These are phyloP conservation scores for Trichosporon faecale DNA, from an alignment of 1,284 basidiomycete genomes.

Conservation along the genomic window DNA sequence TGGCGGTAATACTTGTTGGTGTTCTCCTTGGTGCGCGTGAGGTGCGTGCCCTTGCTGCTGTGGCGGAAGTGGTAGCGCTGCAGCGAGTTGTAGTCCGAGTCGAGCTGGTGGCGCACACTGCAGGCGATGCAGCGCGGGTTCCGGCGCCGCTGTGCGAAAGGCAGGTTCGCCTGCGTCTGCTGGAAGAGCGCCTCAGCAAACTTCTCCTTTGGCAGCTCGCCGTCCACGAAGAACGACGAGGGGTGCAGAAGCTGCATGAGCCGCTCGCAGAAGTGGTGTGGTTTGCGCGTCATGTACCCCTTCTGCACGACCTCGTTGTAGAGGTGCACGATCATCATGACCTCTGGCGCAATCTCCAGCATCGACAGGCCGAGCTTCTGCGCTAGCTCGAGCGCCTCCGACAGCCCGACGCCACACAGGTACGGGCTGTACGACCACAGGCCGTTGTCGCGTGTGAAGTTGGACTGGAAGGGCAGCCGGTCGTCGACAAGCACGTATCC, in stretches of 20 bases:
- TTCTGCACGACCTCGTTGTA: background rate
- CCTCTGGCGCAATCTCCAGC: background rate
- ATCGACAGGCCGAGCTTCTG: background rate
- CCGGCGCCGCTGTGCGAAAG: background rate
- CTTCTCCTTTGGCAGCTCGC: background rate
- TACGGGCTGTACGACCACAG: constrained; percentile 5
- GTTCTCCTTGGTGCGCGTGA: background rate
- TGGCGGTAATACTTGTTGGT: background rate
- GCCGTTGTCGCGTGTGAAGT: background rate
- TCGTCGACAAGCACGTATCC: background rate
- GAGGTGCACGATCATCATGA: background rate
- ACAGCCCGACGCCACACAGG: constrained; percentile 7
- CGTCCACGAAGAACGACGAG: background rate
- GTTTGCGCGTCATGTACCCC: background rate
- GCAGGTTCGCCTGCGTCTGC: background rate
- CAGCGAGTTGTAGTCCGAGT: background rate
- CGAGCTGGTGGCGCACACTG: background rate
- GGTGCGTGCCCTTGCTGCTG: background rate
- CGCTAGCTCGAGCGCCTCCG: background rate
- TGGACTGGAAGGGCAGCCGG: background rate
- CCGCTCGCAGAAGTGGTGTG: background rate
- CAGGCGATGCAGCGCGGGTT: background rate
- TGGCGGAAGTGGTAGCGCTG: background rate
- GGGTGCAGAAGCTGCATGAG: background rate
- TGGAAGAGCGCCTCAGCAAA: background rate